These are phyloP conservation scores for Tolypocladium paradoxum DNA, from an alignment of 2,329 filamentous ascomycete genomes.

Conservation along the genomic window DNA sequence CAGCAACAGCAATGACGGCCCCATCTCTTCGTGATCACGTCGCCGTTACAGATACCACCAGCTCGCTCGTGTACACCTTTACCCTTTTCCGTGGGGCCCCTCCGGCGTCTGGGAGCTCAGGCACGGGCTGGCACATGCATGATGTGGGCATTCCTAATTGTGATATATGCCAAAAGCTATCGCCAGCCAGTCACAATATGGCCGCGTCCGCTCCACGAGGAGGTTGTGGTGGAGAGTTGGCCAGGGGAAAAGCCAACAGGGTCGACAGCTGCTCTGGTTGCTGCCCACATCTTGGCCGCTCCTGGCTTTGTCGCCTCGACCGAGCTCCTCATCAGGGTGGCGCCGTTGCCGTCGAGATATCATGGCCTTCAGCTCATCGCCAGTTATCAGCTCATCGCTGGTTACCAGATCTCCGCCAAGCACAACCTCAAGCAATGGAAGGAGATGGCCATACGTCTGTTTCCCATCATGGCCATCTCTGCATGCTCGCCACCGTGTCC, in stretches of 20 bases:
- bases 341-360: too few relatives aligned
- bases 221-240: background rate
- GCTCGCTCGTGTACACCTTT: background rate
- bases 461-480: conserved; percentile 51
- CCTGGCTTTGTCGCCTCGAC: too few relatives aligned
- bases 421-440: conserved; percentile 39
- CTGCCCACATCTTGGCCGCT: too few relatives aligned
- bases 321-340: too few relatives aligned
- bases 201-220: background rate
- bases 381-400: too few relatives aligned
- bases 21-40: background rate
- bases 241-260: too few relatives aligned
- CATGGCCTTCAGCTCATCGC: too few relatives aligned
- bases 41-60: background rate
- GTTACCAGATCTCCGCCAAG: conserved; percentile 48
- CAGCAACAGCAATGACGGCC: background rate
- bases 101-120: background rate
- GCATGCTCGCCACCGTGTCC: conserved; percentile 43
- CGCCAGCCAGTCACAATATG: background rate
- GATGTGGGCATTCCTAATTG: background rate
- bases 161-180: background rate
- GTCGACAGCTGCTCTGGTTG: background rate
- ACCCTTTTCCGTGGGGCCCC: background rate
- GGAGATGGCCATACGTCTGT: conserved; percentile 42
- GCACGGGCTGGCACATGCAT: background rate